Base-by-base conservation (phyloP, 805 yeast species). In the Scheffersomyces amazonensis region DNA sequence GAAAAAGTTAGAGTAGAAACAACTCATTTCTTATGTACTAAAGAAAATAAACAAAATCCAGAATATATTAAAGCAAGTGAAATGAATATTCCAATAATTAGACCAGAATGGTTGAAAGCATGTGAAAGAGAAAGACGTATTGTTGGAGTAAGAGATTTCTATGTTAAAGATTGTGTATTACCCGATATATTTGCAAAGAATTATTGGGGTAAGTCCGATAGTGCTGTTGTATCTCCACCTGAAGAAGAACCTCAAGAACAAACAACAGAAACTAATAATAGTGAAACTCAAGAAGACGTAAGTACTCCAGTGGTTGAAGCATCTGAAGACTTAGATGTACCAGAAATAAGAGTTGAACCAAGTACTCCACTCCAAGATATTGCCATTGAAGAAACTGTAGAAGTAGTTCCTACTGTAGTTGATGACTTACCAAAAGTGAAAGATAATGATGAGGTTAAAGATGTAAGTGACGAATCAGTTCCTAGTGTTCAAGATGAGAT, bases 31-130 rank as follows among this genome's bases (percentile, higher is more conserved):
- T 71, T 93, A n/a, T 83, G 95, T 12, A 73, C 76, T 16, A 47
- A 73, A 36, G 73, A 68, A 43, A 80, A 81, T 34, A 67, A 68
- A 30, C 88, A 87, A n/a, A 62, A 69, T 36, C 73, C 81, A 13
- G 90, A 87, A 60, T 85, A 78, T 66, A 71, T 80, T 44, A 83
- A 80, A 56, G 99, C 98, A 1, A 73, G 75, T 44, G 89, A 83
- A 37, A 77, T 80, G 67, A 93, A 89, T 56, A 88, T 93, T 39
- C 99, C 99, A 2, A 78, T 93, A 28, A 90, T 93, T 19, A 77
- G 96, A 59, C 98, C 99, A 0, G 97, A 93, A 58, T 93, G 98
- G 98, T 69, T 93, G 40, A 83, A 85, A 60, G 96, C 97, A 0
- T 93, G 98, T 66, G 95, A 87, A 51, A 60, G 74, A 31, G 97